These are phyloP conservation scores for Geoglossum glabrum DNA, from an alignment of 495 filamentous ascomycete genomes.

Conservation along the genomic window DNA sequence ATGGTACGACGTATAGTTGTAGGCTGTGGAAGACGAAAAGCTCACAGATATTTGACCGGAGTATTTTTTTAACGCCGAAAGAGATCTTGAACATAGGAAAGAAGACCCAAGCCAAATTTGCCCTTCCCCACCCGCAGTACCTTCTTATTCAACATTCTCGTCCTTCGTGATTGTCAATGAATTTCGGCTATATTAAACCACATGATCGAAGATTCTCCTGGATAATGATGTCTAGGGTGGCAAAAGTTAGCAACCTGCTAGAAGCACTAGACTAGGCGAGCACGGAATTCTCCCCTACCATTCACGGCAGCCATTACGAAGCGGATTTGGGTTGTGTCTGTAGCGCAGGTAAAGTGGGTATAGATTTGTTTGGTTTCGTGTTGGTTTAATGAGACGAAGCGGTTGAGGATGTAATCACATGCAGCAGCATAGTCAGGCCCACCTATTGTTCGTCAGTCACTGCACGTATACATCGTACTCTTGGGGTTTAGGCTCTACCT, in stretches of 20 bases:
- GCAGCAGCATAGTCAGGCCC: slow-evolving; percentile 82
- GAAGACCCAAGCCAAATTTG: background rate
- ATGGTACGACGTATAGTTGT: background rate
- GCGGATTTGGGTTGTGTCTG: slow-evolving; percentile 92
- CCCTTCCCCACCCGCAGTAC: background rate
- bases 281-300: slow-evolving; percentile 35
- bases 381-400: slow-evolving; percentile 92
- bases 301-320: slow-evolving; percentile 99
- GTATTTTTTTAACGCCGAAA: background rate
- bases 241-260: slow-evolving; percentile 7
- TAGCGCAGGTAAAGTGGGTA: slow-evolving; percentile 97
- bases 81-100: background rate
- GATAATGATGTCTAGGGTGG: slow-evolving; percentile 79
- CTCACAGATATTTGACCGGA: background rate
- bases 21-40: background rate
- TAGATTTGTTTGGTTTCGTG: slow-evolving; percentile 99
- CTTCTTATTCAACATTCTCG: background rate
- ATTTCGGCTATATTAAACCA: slow-evolving; percentile 62
- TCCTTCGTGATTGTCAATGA: background rate
- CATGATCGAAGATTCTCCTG: slow-evolving; percentile 97
- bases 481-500: slow-evolving; percentile 21
- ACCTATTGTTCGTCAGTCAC: slow-evolving; percentile 26
- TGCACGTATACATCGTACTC: slow-evolving; percentile 1
- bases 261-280: slow-evolving; percentile 9
- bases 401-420: slow-evolving; percentile 93